Percentiles rank a stretch among this genome's conserved stretches.
Evolutionary conservation across 1,284 basidiomycete species (phyloP).

Genomic region (Singerocomus inundabilis): DNA sequence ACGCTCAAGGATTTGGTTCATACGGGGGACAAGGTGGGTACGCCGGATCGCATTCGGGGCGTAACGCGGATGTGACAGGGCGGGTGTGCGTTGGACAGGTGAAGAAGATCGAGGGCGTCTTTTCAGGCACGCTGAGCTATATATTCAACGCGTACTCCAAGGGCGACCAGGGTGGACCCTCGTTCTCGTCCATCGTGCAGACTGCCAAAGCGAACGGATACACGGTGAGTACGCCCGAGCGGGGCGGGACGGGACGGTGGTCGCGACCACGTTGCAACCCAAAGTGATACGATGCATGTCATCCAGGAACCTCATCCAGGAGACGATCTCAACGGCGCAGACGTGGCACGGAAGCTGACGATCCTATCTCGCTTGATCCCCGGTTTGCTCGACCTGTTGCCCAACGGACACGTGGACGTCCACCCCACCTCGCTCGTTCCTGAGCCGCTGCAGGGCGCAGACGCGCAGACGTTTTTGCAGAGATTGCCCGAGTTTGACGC

Average conservation of each 20-base stretch:
- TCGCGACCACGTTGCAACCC: neutral
- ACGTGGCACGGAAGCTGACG: constrained; percentile 95
- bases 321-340: constrained; percentile 94
- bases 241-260: neutral
- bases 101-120: constrained; percentile 80
- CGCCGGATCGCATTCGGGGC: neutral
- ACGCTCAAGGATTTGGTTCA: constrained; percentile 90
- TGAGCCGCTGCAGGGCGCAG: constrained; percentile 63
- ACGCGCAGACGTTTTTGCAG: constrained; percentile 80
- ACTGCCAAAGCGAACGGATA: constrained; percentile 92
- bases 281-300: neutral
- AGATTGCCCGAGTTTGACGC: constrained; percentile 84
- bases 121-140: constrained; percentile 96
- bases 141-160: constrained; percentile 98
- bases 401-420: constrained; percentile 77
- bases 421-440: constrained; percentile 88
- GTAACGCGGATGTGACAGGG: neutral
- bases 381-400: constrained; percentile 51
- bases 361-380: constrained; percentile 85
- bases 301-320: constrained; percentile 92
- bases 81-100: constrained; percentile 43
- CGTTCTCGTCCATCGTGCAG: constrained; percentile 88
- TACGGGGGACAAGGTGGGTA: constrained; percentile 84
- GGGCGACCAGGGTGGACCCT: constrained; percentile 53
- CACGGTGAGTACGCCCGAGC: constrained; percentile 53